phyloP scores from a whole-genome alignment of 2,329 filamentous ascomycete genomes.

The Periconia digitata region DNA sequence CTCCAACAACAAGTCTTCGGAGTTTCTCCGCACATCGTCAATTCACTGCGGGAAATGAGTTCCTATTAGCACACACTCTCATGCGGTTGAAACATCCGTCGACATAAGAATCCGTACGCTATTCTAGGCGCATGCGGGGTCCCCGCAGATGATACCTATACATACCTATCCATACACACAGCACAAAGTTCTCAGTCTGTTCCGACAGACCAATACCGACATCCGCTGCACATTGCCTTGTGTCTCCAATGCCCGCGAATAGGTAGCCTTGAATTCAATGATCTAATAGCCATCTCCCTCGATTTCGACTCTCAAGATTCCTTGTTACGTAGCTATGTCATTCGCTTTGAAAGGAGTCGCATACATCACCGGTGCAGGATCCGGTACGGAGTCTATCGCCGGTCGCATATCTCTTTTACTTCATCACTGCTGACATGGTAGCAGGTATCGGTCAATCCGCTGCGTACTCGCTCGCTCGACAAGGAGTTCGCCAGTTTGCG shows the following conservation, averaged over 20 bases:
- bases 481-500: constrained; percentile 52
- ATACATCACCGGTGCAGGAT: constrained; percentile 53
- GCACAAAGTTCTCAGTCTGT: no score
- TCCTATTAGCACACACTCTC: constrained; percentile 5
- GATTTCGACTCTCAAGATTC: no score
- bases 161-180: not conserved
- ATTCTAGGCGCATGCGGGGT: not conserved
- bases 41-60: constrained; percentile 13
- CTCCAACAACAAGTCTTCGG: constrained; percentile 2
- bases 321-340: no score
- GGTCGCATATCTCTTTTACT: not conserved
- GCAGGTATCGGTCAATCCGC: constrained; percentile 54
- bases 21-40: constrained; percentile 9
- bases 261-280: not conserved
- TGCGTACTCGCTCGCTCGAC: constrained; percentile 50
- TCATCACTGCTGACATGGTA: constrained; percentile 3
- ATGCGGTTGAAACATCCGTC: no score
- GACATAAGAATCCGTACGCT: no score
- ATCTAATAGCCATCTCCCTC: not conserved
- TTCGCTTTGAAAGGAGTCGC: constrained; percentile 49
- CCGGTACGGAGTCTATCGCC: constrained; percentile 43
- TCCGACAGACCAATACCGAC: no score
- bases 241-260: no score
- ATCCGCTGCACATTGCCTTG: no score
- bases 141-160: not conserved